Percentiles rank a stretch among this genome's conserved stretches.
phyloP scores from a whole-genome alignment of 805 yeast species.

The Kazachstania viticola region DNA sequence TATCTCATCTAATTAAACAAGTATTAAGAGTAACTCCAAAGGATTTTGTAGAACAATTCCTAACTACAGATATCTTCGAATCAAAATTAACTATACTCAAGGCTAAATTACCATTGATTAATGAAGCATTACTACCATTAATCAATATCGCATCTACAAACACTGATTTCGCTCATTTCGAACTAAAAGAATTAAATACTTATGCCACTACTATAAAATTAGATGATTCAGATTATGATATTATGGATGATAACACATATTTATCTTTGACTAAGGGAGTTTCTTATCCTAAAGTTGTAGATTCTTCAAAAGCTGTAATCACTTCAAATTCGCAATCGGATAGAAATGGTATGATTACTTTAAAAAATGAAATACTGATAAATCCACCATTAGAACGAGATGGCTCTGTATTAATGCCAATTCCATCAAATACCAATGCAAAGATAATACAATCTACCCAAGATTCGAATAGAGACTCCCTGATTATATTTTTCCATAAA shows the following conservation, averaged over 20 bases:
- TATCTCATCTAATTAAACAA: conserved; percentile 22
- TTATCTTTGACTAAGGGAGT: not conserved
- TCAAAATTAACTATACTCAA: conserved; percentile 34
- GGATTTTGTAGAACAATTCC: conserved; percentile 30
- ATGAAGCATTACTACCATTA: conserved; percentile 43
- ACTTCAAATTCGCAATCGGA: not conserved
- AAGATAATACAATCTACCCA: conserved; percentile 34
- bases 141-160: conserved; percentile 50
- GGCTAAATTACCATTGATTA: conserved; percentile 61
- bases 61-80: conserved; percentile 26
- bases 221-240: conserved; percentile 32
- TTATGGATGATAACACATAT: conserved; percentile 24
- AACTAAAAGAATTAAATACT: conserved; percentile 46
- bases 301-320: not conserved
- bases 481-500: conserved; percentile 56
- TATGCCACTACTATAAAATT: conserved; percentile 41
- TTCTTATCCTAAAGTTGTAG: too few species aligned
- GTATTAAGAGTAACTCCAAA: conserved; percentile 25
- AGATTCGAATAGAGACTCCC: conserved; percentile 15
- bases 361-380: conserved; percentile 37
- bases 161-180: conserved; percentile 54
- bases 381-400: conserved; percentile 47
- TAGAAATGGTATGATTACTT: conserved; percentile 33
- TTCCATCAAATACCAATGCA: conserved; percentile 55
- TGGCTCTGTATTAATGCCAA: conserved; percentile 31